Conservation (phyloP, 2,329 filamentous ascomycete genomes). For the Penicillium sp. region DNA sequence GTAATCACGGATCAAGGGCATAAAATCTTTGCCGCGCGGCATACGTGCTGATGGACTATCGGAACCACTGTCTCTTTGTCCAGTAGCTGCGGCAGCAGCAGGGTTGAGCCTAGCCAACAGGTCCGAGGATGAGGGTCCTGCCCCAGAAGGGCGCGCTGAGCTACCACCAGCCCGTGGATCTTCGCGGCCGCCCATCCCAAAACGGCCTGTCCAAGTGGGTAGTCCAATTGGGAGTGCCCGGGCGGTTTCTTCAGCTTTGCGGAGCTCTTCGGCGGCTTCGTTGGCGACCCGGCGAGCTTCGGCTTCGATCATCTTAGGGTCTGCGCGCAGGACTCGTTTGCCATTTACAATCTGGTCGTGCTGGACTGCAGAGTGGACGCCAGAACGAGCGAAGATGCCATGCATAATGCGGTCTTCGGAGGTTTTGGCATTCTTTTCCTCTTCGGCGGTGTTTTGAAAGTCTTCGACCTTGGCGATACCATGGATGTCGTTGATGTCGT, state of each 20-base stretch:
- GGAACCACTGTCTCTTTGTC: not conserved
- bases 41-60: slow-evolving; percentile 30
- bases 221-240: slow-evolving; percentile 74
- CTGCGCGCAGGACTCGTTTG: slow-evolving; percentile 68
- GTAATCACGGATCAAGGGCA: slow-evolving; percentile 73
- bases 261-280: slow-evolving; percentile 73
- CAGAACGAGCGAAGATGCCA: slow-evolving; percentile 81
- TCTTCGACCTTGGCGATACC: slow-evolving; percentile 66
- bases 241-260: slow-evolving; percentile 70
- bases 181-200: slow-evolving; percentile 69
- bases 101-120: slow-evolving; percentile 43
- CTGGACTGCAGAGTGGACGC: slow-evolving; percentile 86
- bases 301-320: slow-evolving; percentile 73
- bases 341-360: slow-evolving; percentile 89
- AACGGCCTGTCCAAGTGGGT: slow-evolving; percentile 89
- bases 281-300: slow-evolving; percentile 80
- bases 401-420: slow-evolving; percentile 77
- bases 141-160: slow-evolving; percentile 35
- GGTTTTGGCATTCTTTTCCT: slow-evolving; percentile 31
- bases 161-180: slow-evolving; percentile 42
- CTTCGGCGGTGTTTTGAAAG: slow-evolving; percentile 55
- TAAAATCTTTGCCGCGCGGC: slow-evolving; percentile 61
- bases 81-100: slow-evolving; percentile 7
- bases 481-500: slow-evolving; percentile 55
- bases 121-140: slow-evolving; percentile 43